Base-by-base conservation (phyloP, 73 alveolate species). In the Blepharisma japonicum region DNA sequence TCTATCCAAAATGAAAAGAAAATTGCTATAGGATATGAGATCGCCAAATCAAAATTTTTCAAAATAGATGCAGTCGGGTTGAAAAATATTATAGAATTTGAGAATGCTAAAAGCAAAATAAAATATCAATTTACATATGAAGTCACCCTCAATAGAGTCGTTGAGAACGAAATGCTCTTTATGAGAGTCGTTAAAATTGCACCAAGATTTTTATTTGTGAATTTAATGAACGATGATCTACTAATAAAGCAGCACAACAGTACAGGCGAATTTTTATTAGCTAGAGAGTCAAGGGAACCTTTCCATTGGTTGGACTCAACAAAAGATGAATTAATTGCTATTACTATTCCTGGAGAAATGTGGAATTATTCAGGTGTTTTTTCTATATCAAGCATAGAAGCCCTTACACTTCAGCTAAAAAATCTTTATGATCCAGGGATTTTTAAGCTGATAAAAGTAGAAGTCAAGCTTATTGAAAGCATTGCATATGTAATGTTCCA, bases 131-230 rank as follows among this genome's bases (percentile, higher is more conserved):
- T 61, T 61, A 8, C 23, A 1, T 61, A 61, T 61, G 74, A 61
- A 61, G 23, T 61, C 23, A 8, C 23, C 14, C 47, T 61, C 2
- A 39, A n/a, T 3, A 61, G 74, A 39, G 74, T 61, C 47, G 23
- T 61, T 25, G 46, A 14, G 2, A 55, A 71, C 55, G 85, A 85
- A 18, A 71, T 55, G 38, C 50, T 85, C 11, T 80, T 68, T 68
- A 79, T 88, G 46, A 85, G 80, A 45, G 70, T 80, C 8, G 79
- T 85, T 2, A 66, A 68, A 20, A 71, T 85, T 45, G 18, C 71
- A 6, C 92, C 92, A 9, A 51, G 66, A 46, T 80, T 50, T 71
- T 84, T 85, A 5, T 47, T 85, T 25, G 79, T 85, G 39, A 85
- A 85, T 54, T 45, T 42, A n/a, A 67, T 71, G 88, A 27, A 42